A percentile compares a stretch with the other conserved stretches of the same genome.
phyloP scores from a whole-genome alignment of 1,284 basidiomycete species.

The Inonotus obliquus region DNA sequence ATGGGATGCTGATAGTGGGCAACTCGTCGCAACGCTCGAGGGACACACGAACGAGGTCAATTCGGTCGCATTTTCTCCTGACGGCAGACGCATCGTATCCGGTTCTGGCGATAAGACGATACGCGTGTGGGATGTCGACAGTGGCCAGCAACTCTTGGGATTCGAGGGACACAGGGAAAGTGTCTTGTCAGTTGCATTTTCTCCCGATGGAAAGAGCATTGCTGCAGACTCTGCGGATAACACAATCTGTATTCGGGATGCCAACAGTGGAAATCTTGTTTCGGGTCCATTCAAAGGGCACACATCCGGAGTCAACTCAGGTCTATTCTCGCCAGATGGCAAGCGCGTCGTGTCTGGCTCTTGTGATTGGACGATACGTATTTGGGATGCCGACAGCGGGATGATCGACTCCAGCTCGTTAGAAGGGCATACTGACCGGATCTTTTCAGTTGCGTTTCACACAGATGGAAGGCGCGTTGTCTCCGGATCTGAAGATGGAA shows the following conservation, averaged over 20 bases:
- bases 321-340: no score
- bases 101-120: not conserved
- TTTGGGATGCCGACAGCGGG: not conserved
- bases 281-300: no score
- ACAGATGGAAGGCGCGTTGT: slow-evolving; percentile 1
- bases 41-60: not conserved
- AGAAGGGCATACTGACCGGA: not conserved
- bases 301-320: no score
- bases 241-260: no score
- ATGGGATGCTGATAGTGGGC: no score
- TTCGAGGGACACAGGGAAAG: not conserved
- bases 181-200: not conserved
- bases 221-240: no score
- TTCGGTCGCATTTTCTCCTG: not conserved
- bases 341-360: no score
- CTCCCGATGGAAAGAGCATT: not conserved
- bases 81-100: not conserved
- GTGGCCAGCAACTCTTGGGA: not conserved
- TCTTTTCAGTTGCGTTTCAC: not conserved
- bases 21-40: no score
- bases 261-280: no score
- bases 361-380: not conserved
- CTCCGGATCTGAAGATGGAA: not conserved
- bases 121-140: no score
- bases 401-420: not conserved